Conservation (phyloP, 2,329 filamentous ascomycete genomes). For the Neoscytalidium dimidiatum region DNA sequence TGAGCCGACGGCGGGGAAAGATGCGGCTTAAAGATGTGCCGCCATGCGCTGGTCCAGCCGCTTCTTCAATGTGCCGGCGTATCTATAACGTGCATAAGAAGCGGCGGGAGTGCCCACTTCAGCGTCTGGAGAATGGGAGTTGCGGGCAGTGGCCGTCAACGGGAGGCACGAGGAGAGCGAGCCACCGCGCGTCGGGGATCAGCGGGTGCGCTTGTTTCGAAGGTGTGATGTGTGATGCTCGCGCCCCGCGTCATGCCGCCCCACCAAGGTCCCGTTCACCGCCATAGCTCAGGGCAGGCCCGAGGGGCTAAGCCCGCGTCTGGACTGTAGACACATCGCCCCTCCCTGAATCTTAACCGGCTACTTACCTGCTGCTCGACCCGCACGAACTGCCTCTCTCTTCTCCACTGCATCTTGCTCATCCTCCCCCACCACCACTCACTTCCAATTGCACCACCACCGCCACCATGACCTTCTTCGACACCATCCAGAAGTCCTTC, state of each 20-base stretch:
- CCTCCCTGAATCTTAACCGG: not conserved
- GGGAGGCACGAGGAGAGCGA: too few species aligned
- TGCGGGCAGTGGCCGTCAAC: too few species aligned
- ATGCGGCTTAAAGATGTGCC: conserved; percentile 12
- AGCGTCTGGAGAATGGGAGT: not conserved
- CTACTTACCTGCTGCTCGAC: not conserved
- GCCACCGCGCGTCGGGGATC: not conserved
- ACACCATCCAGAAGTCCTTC: conserved; percentile 83
- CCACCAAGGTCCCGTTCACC: conserved; percentile 12
- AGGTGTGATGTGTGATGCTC: conserved; percentile 2
- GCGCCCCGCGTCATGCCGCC: conserved; percentile 12
- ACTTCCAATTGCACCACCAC: not conserved
- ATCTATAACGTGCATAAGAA: not conserved
- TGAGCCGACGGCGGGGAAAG: not conserved
- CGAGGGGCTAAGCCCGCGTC: conserved; percentile 7
- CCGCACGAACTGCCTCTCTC: not conserved
- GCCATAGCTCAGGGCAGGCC: not conserved
- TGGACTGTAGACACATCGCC: conserved; percentile 6
- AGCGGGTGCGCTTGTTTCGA: conserved; percentile 9
- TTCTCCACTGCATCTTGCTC: too few species aligned
- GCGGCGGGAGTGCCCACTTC: not conserved
- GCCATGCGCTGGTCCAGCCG: not conserved
- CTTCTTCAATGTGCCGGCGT: not conserved
- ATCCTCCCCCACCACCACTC: too few species aligned
- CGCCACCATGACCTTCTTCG: conserved; percentile 68